phyloP scores from a whole-genome alignment of 228 moss, liverwort and hornwort genomes.

The Sphagnum magellanicum region DNA sequence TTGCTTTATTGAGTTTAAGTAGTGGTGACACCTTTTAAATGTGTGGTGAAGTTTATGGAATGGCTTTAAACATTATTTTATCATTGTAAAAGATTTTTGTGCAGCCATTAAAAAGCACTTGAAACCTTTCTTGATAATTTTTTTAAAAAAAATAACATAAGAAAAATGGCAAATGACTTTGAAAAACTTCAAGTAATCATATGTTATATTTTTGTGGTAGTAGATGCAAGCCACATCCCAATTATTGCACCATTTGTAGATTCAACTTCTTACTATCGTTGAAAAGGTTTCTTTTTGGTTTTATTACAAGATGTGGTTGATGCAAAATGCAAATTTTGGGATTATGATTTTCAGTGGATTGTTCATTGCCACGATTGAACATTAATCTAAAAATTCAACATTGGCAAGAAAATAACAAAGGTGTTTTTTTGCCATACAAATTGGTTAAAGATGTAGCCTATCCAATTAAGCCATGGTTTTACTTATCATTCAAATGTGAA shows the following conservation, averaged over 20 bases:
- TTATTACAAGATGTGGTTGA: background rate
- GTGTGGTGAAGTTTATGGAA: background rate
- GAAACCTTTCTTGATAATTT: background rate
- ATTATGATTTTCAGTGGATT: too few relatives aligned
- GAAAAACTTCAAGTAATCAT: background rate
- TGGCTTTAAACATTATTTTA: background rate
- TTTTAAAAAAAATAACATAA: background rate
- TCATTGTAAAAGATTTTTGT: background rate
- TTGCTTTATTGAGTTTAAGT: background rate
- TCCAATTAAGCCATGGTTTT: too few relatives aligned
- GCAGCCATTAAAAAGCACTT: background rate
- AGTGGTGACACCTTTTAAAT: background rate
- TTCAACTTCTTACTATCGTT: constrained; percentile 2
- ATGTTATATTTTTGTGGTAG: background rate
- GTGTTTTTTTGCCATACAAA: constrained; percentile 3
- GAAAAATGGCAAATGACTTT: background rate
- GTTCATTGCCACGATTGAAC: too few relatives aligned
- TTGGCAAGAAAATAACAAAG: background rate
- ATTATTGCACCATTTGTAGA: background rate
- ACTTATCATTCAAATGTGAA: background rate
- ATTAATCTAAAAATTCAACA: too few relatives aligned
- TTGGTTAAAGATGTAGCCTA: background rate
- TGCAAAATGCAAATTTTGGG: too few relatives aligned
- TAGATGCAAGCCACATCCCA: constrained; percentile 7
- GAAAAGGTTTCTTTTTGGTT: constrained; percentile 6